Percentiles rank a stretch among this genome's conserved stretches.
Conservation (phyloP, 345 rosid species). For the Excoecaria cochinchinensis region DNA sequence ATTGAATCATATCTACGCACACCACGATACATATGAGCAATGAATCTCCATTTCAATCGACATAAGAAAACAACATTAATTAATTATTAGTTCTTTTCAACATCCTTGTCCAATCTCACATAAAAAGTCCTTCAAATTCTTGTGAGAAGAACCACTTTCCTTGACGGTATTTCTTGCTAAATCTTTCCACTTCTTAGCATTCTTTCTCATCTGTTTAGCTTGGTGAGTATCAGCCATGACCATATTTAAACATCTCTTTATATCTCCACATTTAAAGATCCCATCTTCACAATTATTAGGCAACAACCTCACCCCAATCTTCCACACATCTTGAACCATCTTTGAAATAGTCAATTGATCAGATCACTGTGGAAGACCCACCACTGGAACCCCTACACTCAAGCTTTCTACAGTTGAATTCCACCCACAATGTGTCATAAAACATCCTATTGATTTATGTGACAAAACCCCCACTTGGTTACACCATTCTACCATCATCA, state of each 20-base stretch:
- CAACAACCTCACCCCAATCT: slow-evolving; percentile 51
- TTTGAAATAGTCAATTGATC: slow-evolving; percentile 63
- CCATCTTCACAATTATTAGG: slow-evolving; percentile 35
- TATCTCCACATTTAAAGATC: slow-evolving; percentile 50
- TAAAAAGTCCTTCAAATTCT: slow-evolving; percentile 48
- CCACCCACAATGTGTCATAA: slow-evolving; percentile 79
- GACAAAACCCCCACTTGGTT: slow-evolving; percentile 59
- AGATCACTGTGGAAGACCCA: slow-evolving; percentile 62
- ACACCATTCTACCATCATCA: slow-evolving; percentile 70
- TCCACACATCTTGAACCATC: slow-evolving; percentile 55
- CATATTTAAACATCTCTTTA: slow-evolving; percentile 55
- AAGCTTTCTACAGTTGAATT: slow-evolving; percentile 65
- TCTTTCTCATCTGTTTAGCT: slow-evolving; percentile 38
- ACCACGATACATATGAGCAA: no score
- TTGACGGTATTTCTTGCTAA: slow-evolving; percentile 38
- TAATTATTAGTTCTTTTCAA: no score
- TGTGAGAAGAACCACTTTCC: slow-evolving; percentile 54
- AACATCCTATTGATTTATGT: slow-evolving; percentile 56
- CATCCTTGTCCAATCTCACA: slow-evolving; percentile 11
- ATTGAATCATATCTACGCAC: no score
- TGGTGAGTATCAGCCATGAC: slow-evolving; percentile 46
- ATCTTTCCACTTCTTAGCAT: slow-evolving; percentile 49
- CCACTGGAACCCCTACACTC: slow-evolving; percentile 47
- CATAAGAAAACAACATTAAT: no score
- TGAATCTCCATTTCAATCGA: no score